Percentiles rank a stretch among this genome's conserved stretches.
These are phyloP conservation scores for Pseudozyma tsukubaensis DNA, from an alignment of 1,284 basidiomycete species.

Conservation along the genomic window DNA sequence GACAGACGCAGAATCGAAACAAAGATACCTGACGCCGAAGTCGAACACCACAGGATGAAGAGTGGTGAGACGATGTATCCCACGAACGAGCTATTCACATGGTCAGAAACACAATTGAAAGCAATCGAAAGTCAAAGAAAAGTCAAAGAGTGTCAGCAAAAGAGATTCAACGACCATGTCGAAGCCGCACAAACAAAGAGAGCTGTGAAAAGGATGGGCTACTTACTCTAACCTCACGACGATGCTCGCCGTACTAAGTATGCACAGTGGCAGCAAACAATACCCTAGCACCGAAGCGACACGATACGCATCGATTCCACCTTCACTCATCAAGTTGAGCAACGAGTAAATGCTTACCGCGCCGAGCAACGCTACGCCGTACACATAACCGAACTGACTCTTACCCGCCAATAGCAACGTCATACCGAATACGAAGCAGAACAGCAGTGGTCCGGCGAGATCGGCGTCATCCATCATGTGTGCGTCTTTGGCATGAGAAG, in stretches of 20 bases:
- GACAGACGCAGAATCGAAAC: slow-evolving; percentile 65
- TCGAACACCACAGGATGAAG: slow-evolving; percentile 67
- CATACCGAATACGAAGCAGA: slow-evolving; percentile 80
- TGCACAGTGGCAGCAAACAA: slow-evolving; percentile 95
- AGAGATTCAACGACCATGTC: neutral
- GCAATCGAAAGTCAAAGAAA: neutral
- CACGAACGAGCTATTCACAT: slow-evolving; percentile 32
- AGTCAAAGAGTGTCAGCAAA: neutral
- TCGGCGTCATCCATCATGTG: slow-evolving; percentile 99
- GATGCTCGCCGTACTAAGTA: slow-evolving; percentile 90
- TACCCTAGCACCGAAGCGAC: slow-evolving; percentile 96
- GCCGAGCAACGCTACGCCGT: slow-evolving; percentile 94
- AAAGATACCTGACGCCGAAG: slow-evolving; percentile 67
- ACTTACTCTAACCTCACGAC: slow-evolving; percentile 88
- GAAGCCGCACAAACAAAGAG: too few species aligned
- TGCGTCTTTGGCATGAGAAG: slow-evolving; percentile 74
- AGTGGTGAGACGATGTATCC: slow-evolving; percentile 65
- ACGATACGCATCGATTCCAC: slow-evolving; percentile 94
- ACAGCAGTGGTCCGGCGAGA: slow-evolving; percentile 93
- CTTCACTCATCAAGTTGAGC: slow-evolving; percentile 96
- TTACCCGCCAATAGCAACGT: slow-evolving; percentile 83
- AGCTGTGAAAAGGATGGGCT: neutral
- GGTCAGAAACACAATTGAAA: neutral
- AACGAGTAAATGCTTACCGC: slow-evolving; percentile 93
- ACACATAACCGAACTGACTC: slow-evolving; percentile 98